These are phyloP conservation scores for Penicillium sp. DNA, from an alignment of 2,329 filamentous ascomycete species.

Conservation along the genomic window DNA sequence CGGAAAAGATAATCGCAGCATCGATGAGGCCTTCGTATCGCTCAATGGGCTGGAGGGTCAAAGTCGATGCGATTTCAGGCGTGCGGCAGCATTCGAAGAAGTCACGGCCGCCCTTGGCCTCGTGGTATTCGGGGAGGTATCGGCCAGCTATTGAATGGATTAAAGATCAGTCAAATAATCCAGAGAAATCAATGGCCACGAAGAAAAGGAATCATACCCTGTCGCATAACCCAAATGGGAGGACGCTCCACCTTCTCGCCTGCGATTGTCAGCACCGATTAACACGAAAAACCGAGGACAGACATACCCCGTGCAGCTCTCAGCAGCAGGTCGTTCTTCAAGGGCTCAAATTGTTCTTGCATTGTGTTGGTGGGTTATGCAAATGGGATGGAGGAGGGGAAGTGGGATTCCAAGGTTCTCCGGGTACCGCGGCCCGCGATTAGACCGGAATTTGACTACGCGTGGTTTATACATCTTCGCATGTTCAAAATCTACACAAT, in stretches of 20 bases:
- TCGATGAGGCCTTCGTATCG: constrained; percentile 89
- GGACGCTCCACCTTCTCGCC: constrained; percentile 89
- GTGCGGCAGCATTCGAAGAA: constrained; percentile 98
- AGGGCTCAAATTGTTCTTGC: constrained; percentile 72
- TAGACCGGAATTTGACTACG: constrained; percentile 11
- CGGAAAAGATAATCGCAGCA: constrained; percentile 97
- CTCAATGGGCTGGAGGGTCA: constrained; percentile 93
- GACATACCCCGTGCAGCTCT: constrained; percentile 79
- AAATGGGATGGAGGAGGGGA: constrained; percentile 26
- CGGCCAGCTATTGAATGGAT: constrained; percentile 71
- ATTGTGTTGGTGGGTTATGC: constrained; percentile 49
- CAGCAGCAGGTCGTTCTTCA: constrained; percentile 91
- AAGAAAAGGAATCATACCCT: constrained; percentile 62
- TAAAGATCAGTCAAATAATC: constrained; percentile 2
- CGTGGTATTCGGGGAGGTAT: constrained; percentile 96
- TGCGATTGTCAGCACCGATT: constrained; percentile 42
- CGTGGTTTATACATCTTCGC: not conserved
- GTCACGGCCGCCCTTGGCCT: constrained; percentile 85
- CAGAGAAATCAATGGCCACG: not conserved
- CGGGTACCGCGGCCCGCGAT: constrained; percentile 16
- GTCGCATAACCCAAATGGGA: constrained; percentile 99
- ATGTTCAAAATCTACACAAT: too few relatives aligned
- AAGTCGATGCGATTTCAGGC: constrained; percentile 86
- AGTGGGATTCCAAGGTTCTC: constrained; percentile 21
- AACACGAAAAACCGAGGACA: not conserved